phyloP scores from a whole-genome alignment of 352 stramenopile genomes.

The Pythium sp. region DNA sequence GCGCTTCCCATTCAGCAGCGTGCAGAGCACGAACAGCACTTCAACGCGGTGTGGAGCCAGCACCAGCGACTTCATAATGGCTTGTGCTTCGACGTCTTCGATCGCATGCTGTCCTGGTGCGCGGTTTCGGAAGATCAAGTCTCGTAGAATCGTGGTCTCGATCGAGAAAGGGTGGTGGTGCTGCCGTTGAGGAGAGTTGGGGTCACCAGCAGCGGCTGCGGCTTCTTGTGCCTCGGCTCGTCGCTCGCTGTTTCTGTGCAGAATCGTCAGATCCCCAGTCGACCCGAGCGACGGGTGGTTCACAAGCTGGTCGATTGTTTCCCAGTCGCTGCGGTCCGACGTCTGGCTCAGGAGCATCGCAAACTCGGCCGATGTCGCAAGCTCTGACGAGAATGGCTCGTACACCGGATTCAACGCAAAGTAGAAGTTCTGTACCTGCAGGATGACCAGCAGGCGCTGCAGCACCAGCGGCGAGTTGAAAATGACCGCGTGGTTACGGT shows the following conservation, averaged over 20 bases:
- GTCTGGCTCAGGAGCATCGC: constrained; percentile 77
- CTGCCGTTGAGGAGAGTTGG: constrained; percentile 22
- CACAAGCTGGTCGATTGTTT: constrained; percentile 63
- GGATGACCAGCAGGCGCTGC: constrained; percentile 62
- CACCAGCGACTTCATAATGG: constrained; percentile 93
- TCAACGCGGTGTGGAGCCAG: constrained; percentile 93
- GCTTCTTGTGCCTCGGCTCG: constrained; percentile 14
- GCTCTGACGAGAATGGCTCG: constrained; percentile 76
- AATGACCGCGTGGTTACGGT: constrained; percentile 93
- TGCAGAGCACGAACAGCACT: constrained; percentile 96
- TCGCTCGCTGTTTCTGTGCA: constrained; percentile 29
- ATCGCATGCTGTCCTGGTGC: constrained; percentile 43
- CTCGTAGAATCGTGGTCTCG: constrained; percentile 64
- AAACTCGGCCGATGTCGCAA: constrained; percentile 80
- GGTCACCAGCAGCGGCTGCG: background rate
- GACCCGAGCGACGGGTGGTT: constrained; percentile 42
- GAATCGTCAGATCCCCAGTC: constrained; percentile 49
- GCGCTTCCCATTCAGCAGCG: constrained; percentile 91
- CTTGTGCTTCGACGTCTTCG: constrained; percentile 70
- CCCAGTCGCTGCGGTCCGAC: constrained; percentile 71
- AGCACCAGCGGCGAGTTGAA: constrained; percentile 80
- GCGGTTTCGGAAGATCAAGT: constrained; percentile 71
- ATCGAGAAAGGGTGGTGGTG: constrained; percentile 50
- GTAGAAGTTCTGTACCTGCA: constrained; percentile 86
- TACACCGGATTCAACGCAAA: constrained; percentile 82